phyloP scores from a whole-genome alignment of 106 monocot genomes.

The Triglochin maritima region DNA sequence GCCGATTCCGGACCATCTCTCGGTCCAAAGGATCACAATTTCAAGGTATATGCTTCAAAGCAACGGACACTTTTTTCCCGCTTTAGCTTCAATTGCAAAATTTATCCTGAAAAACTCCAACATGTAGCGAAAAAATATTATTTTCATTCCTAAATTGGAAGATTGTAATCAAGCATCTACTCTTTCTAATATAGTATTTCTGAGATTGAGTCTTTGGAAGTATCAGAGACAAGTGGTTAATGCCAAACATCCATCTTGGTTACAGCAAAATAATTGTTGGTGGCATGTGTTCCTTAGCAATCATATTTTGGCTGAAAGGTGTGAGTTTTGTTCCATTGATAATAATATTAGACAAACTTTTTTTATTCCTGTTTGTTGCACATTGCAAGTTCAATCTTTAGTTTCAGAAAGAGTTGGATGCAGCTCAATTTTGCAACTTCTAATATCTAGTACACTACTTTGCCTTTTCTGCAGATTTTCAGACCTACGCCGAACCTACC shows the following conservation, averaged over 20 bases:
- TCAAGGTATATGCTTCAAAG: slow-evolving; percentile 34
- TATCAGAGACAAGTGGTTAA: no score
- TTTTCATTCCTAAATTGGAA: neutral
- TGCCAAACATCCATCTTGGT: no score
- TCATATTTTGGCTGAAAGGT: neutral
- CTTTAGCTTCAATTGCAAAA: neutral
- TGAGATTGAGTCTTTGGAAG: no score
- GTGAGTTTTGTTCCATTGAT: neutral
- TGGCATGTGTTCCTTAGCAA: neutral
- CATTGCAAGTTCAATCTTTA: no score
- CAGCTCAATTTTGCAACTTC: no score
- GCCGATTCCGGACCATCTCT: neutral
- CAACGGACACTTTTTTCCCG: neutral
- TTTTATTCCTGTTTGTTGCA: neutral
- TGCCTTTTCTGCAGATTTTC: slow-evolving; percentile 49
- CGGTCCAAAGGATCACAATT: slow-evolving; percentile 30
- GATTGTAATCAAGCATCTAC: neutral
- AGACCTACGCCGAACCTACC: slow-evolving; percentile 51
- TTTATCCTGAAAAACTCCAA: no score
- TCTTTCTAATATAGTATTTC: neutral
- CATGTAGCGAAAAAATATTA: neutral
- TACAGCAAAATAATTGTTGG: no score
- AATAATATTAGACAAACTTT: neutral
- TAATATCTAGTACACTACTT: no score
- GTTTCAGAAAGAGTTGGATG: no score